A percentile compares a stretch with the other conserved stretches of the same genome.
phyloP scores from a whole-genome alignment of 306 rosid species.

The Acacia crassicarpa region DNA sequence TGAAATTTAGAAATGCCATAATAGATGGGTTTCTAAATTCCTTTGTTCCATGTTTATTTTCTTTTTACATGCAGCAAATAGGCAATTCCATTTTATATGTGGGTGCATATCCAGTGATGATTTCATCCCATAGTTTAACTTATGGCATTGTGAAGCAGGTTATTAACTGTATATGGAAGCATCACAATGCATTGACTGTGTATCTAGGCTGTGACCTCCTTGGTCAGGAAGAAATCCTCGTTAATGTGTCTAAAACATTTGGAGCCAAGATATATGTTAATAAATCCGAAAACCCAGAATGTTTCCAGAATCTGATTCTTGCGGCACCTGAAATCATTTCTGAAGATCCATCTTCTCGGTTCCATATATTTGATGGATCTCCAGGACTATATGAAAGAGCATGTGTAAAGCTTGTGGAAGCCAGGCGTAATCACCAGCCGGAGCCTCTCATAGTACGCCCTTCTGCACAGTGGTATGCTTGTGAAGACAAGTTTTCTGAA shows the following conservation, averaged over 20 bases:
- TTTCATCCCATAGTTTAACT: conserved; percentile 23
- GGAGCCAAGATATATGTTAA: conserved; percentile 74
- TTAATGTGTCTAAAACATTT: conserved; percentile 65
- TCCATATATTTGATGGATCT: conserved; percentile 68
- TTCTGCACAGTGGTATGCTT: conserved; percentile 83
- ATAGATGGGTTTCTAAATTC: conserved; percentile 1
- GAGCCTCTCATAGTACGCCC: conserved; percentile 79
- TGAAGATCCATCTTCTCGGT: conserved; percentile 70
- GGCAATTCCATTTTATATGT: background rate
- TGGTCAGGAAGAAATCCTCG: conserved; percentile 77
- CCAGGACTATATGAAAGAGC: conserved; percentile 65
- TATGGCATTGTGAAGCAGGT: conserved; percentile 48
- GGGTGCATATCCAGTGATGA: conserved; percentile 13
- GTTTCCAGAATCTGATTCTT: conserved; percentile 54
- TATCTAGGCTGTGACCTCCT: conserved; percentile 69
- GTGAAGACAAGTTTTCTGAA: conserved; percentile 46
- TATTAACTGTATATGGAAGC: conserved; percentile 81
- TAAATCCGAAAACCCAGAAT: conserved; percentile 47
- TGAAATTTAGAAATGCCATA: background rate
- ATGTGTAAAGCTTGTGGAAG: conserved; percentile 50
- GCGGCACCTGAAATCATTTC: conserved; percentile 58
- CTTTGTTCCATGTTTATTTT: conserved; percentile 2
- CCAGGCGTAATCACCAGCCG: conserved; percentile 43
- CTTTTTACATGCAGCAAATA: background rate
- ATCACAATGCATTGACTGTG: conserved; percentile 62